Conservation (phyloP, 768 basidiomycete species). For the Hypholoma sublateritium region DNA sequence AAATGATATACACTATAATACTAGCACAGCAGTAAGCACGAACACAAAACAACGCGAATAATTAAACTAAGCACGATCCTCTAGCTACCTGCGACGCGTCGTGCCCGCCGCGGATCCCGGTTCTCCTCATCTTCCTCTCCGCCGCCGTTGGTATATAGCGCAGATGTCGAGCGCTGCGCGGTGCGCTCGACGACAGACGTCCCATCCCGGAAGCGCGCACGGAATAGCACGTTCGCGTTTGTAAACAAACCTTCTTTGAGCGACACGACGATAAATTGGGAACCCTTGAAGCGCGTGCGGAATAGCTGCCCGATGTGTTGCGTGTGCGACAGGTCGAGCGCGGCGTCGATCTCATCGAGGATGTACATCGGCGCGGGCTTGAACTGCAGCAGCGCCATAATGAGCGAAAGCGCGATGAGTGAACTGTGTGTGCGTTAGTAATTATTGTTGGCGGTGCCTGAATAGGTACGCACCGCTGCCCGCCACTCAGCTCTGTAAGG, state of each 20-base stretch:
- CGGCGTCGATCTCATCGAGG: constrained; percentile 97
- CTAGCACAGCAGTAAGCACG: constrained; percentile 6
- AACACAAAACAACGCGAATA: constrained; percentile 23
- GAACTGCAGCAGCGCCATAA: constrained; percentile 99
- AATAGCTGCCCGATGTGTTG: constrained; percentile 99
- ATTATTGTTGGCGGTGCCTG: neutral
- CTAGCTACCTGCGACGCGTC: constrained; percentile 11
- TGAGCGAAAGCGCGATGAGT: constrained; percentile 93
- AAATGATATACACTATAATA: constrained; percentile 22
- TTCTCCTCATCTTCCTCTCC: constrained; percentile 29
- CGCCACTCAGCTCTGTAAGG: constrained; percentile 94
- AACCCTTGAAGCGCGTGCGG: constrained; percentile 94
- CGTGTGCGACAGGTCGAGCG: constrained; percentile 92
- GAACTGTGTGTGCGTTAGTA: constrained; percentile 56
- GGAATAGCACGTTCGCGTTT: constrained; percentile 95
- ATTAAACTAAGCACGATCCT: constrained; percentile 12
- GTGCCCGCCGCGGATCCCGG: constrained; percentile 26
- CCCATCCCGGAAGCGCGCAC: constrained; percentile 90
- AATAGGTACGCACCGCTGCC: constrained; percentile 71
- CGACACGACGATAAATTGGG: constrained; percentile 97
- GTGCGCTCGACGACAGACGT: constrained; percentile 89
- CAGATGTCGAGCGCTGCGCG: constrained; percentile 59
- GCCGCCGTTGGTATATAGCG: constrained; percentile 38
- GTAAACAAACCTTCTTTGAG: constrained; percentile 97
- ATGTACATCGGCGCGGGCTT: constrained; percentile 99